Conservation (phyloP, 176 grass and related monocot genomes). For the Musa beccarii region DNA sequence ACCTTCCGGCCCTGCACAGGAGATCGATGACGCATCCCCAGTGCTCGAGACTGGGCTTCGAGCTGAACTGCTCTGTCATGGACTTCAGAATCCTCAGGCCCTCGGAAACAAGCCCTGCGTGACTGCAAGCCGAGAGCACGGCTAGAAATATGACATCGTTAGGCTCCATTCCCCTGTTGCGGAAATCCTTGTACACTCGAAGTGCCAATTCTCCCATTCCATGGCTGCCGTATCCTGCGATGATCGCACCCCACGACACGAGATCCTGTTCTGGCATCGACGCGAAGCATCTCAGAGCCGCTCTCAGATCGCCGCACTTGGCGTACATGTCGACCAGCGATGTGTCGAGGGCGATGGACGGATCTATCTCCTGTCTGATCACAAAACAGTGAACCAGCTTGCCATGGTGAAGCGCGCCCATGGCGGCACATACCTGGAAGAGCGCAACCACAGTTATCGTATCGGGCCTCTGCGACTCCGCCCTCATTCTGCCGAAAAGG, state of each 20-base stretch:
- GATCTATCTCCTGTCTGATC: conserved; percentile 8
- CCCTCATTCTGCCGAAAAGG: conserved; percentile 12
- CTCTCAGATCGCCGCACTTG: conserved; percentile 16
- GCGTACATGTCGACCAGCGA: conserved; percentile 27
- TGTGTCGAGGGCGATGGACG: conserved; percentile 14
- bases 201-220: conserved; percentile 20
- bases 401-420: conserved; percentile 17
- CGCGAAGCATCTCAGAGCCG: conserved; percentile 13
- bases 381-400: conserved; percentile 14
- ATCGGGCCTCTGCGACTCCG: conserved; percentile 14
- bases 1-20: conserved; percentile 19
- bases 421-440: conserved; percentile 17
- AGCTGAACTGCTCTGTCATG: conserved; percentile 13
- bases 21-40: conserved; percentile 23
- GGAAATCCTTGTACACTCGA: conserved; percentile 3
- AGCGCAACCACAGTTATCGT: conserved; percentile 17
- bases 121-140: conserved; percentile 25
- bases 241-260: conserved; percentile 11
- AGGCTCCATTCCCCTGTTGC: neutral
- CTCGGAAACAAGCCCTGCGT: conserved; percentile 22
- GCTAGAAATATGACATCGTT: conserved; percentile 23
- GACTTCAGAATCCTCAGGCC: conserved; percentile 16
- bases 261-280: conserved; percentile 17
- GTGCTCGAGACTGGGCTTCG: conserved; percentile 12
- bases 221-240: conserved; percentile 14